phyloP scores from a whole-genome alignment of 441 rosid species.

The Capsella rubella region DNA sequence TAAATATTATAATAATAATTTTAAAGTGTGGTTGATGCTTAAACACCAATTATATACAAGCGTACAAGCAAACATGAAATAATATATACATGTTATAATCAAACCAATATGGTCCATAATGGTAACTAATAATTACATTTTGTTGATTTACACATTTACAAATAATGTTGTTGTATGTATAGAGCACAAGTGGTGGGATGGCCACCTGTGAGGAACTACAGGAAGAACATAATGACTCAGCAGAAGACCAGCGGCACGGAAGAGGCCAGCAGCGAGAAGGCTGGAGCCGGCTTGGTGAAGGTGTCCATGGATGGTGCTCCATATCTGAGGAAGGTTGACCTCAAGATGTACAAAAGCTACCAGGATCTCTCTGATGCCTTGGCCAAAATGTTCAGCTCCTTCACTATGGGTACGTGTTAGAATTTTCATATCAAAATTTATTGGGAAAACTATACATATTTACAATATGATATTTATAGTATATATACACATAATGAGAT shows the following conservation, averaged over 20 bases:
- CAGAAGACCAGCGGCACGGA: constrained; percentile 62
- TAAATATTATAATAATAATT: not conserved
- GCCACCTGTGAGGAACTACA: constrained; percentile 95
- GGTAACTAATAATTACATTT: constrained; percentile 25
- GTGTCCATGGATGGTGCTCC: constrained; percentile 98
- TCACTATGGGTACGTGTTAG: constrained; percentile 77
- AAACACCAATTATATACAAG: constrained; percentile 27
- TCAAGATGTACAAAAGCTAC: constrained; percentile 90
- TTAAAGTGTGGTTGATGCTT: constrained; percentile 23
- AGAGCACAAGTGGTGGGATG: constrained; percentile 99
- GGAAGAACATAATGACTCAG: constrained; percentile 82
- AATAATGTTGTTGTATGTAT: constrained; percentile 25
- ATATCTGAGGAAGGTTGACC: constrained; percentile 92
- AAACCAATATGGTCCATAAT: constrained; percentile 2
- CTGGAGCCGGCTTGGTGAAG: constrained; percentile 77
- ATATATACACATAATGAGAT: not conserved
- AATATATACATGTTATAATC: not conserved
- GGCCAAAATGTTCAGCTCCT: constrained; percentile 96
- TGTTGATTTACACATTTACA: not conserved
- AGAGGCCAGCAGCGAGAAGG: constrained; percentile 47
- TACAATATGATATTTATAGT: not conserved
- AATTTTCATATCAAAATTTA: constrained; percentile 8
- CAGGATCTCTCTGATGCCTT: constrained; percentile 84
- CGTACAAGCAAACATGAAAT: constrained; percentile 39
- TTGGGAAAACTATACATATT: not conserved